Evolutionary conservation across 352 stramenopile genomes (phyloP), one percentile per base, ranked within the genome.

Genomic region (Aphanomyces invadans): DNA sequence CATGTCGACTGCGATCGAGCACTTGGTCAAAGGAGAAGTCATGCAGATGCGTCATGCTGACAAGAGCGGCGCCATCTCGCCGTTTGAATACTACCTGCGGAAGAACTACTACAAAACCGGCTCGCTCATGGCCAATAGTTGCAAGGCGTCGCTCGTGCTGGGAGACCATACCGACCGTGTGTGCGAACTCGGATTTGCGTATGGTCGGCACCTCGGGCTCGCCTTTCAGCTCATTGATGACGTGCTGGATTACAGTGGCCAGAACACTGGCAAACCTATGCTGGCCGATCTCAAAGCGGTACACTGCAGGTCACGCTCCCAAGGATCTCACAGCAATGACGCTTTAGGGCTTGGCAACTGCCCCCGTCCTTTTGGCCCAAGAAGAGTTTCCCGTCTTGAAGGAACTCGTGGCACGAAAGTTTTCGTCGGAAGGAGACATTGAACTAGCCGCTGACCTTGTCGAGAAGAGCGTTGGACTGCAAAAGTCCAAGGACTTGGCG

Each of bases 91-190:
- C 65, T 99, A 99, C 73, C 74, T 99, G 33, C 86, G 86, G 42
- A 99, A 99, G 75, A 99, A 98, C 77, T 99, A 98, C 77, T 99
- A 99, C 83, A 99, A 99, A 80, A 99, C 97, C 11, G 95, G 86
- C 32, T 98, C 89, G 73, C 90, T 99, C 73, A 99, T 99, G 95
- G 94, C 96, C 32, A 98, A 99, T 75, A 97, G 88, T 36, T 99
- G 95, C 76, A 88, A 90, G 70, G 95, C 92, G 53, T 87, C 94
- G 12, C 88, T 97, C 23, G 79, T 98, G 45, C 83, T 99, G 25
- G 93, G 87, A 29, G 92, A 95, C 52, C 92, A 98, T 76, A 83
- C 88, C 39, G 63, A 84, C 25, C 76, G 81, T 72, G 77, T 88
- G 69, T 76, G 87, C 85, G 68, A 88, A 69, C 76, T 96, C 59